Evolutionary conservation across 106 monocot species (phyloP), one percentile per base, ranked within the genome.

Genomic region (Acorus calamus): DNA sequence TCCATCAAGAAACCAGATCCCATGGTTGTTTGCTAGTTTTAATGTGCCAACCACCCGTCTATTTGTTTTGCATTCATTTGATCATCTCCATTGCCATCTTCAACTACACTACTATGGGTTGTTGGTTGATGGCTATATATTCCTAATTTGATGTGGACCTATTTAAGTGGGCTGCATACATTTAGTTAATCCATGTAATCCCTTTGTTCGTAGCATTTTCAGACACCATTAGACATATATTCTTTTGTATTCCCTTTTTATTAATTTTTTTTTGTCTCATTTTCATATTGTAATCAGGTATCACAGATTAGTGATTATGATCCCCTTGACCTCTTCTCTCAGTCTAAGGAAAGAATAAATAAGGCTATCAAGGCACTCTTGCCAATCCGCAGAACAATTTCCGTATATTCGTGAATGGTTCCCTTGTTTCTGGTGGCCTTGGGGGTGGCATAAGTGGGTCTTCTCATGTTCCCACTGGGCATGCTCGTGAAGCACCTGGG

Each of bases 281-380:
- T 42, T 63, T 11, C 46, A 11, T 60, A 12, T 74, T 68, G 28
- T 28, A 28, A 28, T 61, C 83, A 96, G 96, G 81, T 91, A 79
- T 71, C 71, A 13, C 57, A 79, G 51, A 11, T 78, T 42, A 96
- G 96, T 77, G 83, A 75, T 57, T 96, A 88, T 66, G 78, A 96
- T 9, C 96, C 91, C 28, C 77, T 98, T 60, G 91, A 91, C 79
- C 82, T 98, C 13, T 98, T 91, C 68, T 98, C 96, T 74, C 78
- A 78, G 47, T 78, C 80, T 12, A 85, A 65, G 64, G 80, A 83
- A 6, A 80, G 79, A 81, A 91, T 91, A 72, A 47, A 66, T 48
- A 72, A 63, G 44, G 91, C 91, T 42, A 71, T 98, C 66, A 69
- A 49, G 46, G 65, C 84, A 14, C 80, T 91, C 49, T 83, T 83